Percentiles rank a stretch among this genome's conserved stretches.
phyloP scores from a whole-genome alignment of 495 filamentous ascomycete genomes.

The Podospora bellae-mahoneyi region DNA sequence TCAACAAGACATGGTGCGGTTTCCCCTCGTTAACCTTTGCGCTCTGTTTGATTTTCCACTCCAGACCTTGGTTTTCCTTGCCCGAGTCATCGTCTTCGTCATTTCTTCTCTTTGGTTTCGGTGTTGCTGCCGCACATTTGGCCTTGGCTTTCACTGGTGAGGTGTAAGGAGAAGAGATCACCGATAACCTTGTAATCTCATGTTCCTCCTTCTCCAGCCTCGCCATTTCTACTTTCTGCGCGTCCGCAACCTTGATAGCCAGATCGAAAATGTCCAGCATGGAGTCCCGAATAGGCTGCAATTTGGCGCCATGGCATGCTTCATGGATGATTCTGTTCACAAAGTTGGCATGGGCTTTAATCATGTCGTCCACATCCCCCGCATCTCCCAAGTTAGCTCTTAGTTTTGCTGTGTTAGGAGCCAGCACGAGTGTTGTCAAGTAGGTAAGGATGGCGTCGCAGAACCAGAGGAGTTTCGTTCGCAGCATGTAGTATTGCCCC shows the following conservation, averaged over 20 bases:
- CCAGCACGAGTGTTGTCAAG: slow-evolving; percentile 67
- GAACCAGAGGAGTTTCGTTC: slow-evolving; percentile 78
- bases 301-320: slow-evolving; percentile 60
- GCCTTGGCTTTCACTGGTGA: slow-evolving; percentile 14
- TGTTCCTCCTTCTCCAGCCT: slow-evolving; percentile 39
- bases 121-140: slow-evolving; percentile 10
- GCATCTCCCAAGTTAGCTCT: slow-evolving; percentile 52
- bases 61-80: slow-evolving; percentile 18
- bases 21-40: slow-evolving; percentile 17
- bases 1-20: slow-evolving; percentile 39
- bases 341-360: slow-evolving; percentile 62
- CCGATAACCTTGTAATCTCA: slow-evolving; percentile 36
- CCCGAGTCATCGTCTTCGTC: slow-evolving; percentile 41
- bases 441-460: slow-evolving; percentile 70
- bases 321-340: slow-evolving; percentile 59
- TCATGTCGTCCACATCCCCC: slow-evolving; percentile 79
- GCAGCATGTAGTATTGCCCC: slow-evolving; percentile 57
- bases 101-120: slow-evolving; percentile 21
- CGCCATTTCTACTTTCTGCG: slow-evolving; percentile 39
- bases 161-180: slow-evolving; percentile 29
- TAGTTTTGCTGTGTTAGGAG: slow-evolving; percentile 53
- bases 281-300: slow-evolving; percentile 61
- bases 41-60: not conserved
- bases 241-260: slow-evolving; percentile 48
- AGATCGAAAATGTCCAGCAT: slow-evolving; percentile 64